Base-by-base conservation (phyloP, 2,329 filamentous ascomycete genomes). In the Fusarium sp. region DNA sequence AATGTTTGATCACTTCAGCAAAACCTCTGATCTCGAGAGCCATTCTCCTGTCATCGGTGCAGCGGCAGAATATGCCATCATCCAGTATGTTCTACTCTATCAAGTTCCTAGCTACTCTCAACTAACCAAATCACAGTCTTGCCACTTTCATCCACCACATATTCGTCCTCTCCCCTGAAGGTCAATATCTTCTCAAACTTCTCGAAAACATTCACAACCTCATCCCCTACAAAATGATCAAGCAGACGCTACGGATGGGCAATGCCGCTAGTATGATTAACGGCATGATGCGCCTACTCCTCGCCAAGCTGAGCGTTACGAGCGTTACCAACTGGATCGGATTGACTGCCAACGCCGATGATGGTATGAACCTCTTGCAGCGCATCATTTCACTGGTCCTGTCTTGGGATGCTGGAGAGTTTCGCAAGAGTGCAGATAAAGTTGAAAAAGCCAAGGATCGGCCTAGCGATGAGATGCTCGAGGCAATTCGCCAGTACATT, bases 261-360 rank as follows among this genome's bases (percentile, higher is more conserved):
- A 96, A 95, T 75, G 92, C 92, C 0, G 92, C 92, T 2, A 91
- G 89, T 20, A 94, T 96, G 92, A 89, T 95, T 57, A 91, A 86
- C 73, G 92, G 85, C 60, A 89, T 95, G 85, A 85, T 92, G 76
- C 86, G 84, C 54, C 80, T 95, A 16, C 83, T 94, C 16, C 83
- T 96, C 15, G 89, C 92, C n/a, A 96, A 96, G 79, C 81, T 94
- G 58, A 92, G 91, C 69, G 83, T 95, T 6, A 89, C 88, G 3
- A 88, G 88, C 9, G 80, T 95, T 51, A 93, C 92, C 6, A 94
- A 94, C 76, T 95, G 91, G 90, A 85, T 94, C 12, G 92, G 92
- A 0, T 77, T 93, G 38, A 94, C 90, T 1, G 86, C 87, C 46
- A 88, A 88, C 46, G 86, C 89, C 1, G 88, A 93, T 65, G 91